phyloP scores from a whole-genome alignment of 305 asterid genomes.

The Fraxinus albicans region DNA sequence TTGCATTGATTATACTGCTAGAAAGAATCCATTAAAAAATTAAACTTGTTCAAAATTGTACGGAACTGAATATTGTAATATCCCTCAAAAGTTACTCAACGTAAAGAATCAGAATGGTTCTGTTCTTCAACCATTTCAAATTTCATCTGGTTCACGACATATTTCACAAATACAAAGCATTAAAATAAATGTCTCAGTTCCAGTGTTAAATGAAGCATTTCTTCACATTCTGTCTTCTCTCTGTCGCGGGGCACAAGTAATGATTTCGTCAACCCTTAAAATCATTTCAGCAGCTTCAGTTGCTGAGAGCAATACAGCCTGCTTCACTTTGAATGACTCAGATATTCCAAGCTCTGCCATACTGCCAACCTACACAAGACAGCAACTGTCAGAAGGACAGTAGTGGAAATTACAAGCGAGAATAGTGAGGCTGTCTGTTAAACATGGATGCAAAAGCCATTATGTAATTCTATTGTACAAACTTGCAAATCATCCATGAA shows the following conservation, averaged over 20 bases:
- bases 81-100: background rate
- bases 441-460: no score
- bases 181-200: conserved; percentile 8
- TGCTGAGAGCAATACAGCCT: conserved; percentile 82
- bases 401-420: background rate
- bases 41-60: background rate
- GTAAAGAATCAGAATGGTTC: background rate
- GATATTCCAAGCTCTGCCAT: conserved; percentile 76
- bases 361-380: conserved; percentile 62
- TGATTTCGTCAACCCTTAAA: conserved; percentile 78
- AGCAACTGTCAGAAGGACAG: background rate
- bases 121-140: background rate
- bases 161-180: background rate
- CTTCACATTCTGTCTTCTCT: conserved; percentile 67
- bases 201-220: background rate
- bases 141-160: background rate
- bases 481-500: no score
- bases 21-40: background rate
- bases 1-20: background rate
- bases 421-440: background rate
- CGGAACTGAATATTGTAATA: background rate
- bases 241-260: conserved; percentile 81
- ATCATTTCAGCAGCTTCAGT: conserved; percentile 93
- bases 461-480: no score
- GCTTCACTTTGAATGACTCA: conserved; percentile 90